These are phyloP conservation scores for Lavandula angustifolia DNA, from an alignment of 257 asterid species.

Conservation along the genomic window DNA sequence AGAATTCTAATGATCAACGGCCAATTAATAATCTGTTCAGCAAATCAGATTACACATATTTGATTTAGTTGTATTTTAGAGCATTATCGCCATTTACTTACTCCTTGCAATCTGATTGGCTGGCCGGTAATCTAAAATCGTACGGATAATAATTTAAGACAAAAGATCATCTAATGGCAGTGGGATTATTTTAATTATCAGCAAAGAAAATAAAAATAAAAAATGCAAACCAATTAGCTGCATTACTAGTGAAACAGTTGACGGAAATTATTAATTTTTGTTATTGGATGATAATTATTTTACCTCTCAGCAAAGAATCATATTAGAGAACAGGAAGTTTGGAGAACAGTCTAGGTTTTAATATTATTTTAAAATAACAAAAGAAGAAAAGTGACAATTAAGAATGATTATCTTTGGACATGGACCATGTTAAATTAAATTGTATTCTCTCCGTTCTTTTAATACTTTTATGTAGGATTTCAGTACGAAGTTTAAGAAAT, in stretches of 20 bases:
- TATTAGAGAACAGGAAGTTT: conserved; percentile 7
- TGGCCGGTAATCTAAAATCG: conserved; percentile 27
- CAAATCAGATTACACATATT: conserved; percentile 20
- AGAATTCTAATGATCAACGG: no score
- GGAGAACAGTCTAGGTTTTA: background rate
- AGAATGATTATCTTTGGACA: background rate
- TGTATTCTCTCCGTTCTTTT: background rate
- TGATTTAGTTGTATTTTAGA: background rate
- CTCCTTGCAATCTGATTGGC: conserved; percentile 25
- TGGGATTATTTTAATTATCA: conserved; percentile 20
- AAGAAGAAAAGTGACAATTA: conserved; percentile 6
- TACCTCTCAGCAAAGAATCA: conserved; percentile 11
- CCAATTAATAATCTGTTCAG: conserved; percentile 24
- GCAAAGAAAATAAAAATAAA: background rate
- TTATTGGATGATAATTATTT: background rate
- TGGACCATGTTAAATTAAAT: conserved; percentile 24
- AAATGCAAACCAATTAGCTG: conserved; percentile 14
- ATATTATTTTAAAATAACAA: background rate
- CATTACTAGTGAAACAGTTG: conserved; percentile 21
- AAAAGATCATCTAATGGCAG: background rate
- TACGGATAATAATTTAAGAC: background rate
- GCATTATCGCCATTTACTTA: background rate
- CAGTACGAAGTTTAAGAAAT: no score
- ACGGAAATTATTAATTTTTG: background rate
- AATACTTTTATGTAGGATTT: no score